phyloP scores from a whole-genome alignment of 495 filamentous ascomycete species.

The Tuber microsphaerosporum region DNA sequence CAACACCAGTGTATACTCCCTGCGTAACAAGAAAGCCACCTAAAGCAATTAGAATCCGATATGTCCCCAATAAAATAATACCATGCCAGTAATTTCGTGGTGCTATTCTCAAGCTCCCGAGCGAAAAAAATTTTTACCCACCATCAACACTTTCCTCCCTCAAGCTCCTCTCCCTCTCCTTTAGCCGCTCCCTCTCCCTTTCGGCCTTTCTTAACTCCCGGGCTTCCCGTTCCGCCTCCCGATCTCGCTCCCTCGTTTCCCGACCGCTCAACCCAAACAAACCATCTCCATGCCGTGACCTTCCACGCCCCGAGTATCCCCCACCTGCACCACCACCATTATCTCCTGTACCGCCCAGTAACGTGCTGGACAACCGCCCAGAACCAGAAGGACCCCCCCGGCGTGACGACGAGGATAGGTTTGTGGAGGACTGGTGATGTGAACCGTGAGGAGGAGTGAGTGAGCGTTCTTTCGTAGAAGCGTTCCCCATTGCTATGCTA shows the following conservation, averaged over 20 bases:
- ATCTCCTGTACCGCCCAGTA: slow-evolving; percentile 8
- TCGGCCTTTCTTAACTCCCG: slow-evolving; percentile 78
- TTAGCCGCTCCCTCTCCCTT: slow-evolving; percentile 67
- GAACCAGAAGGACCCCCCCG: slow-evolving; percentile 34
- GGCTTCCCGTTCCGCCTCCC: slow-evolving; percentile 80
- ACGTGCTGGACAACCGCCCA: slow-evolving; percentile 24
- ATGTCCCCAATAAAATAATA: not conserved
- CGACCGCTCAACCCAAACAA: slow-evolving; percentile 37
- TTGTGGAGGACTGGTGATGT: slow-evolving; percentile 31
- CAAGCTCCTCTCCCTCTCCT: slow-evolving; percentile 87
- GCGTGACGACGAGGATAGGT: slow-evolving; percentile 27
- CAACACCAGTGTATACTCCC: slow-evolving; percentile 81
- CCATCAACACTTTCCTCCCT: slow-evolving; percentile 86
- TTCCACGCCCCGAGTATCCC: slow-evolving; percentile 27
- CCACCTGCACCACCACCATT: slow-evolving; percentile 13
- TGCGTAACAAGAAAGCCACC: slow-evolving; percentile 88
- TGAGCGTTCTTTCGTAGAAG: slow-evolving; percentile 41
- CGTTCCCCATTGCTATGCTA: slow-evolving; percentile 36
- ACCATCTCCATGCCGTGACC: slow-evolving; percentile 35
- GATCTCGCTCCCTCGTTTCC: slow-evolving; percentile 36
- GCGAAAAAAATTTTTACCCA: slow-evolving; percentile 21
- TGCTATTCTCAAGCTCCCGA: slow-evolving; percentile 1
- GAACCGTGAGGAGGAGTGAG: slow-evolving; percentile 32
- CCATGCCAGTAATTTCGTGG: not conserved
- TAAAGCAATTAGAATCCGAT: slow-evolving; percentile 16